Conservation (phyloP, 805 yeast species). For the Hanseniaspora meyeri region DNA sequence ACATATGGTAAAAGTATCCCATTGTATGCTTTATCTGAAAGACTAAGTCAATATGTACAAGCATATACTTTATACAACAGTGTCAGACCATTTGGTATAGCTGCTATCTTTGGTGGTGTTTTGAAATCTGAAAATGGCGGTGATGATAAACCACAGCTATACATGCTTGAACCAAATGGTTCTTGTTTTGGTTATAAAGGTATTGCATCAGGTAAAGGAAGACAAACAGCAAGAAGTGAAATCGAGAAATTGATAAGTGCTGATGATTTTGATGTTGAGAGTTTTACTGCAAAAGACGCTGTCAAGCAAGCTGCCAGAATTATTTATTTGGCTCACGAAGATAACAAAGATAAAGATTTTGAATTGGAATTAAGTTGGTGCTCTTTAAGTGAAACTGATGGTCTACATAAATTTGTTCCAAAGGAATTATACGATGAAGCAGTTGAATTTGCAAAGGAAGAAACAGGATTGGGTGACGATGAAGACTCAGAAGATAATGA, state of each 20-base stretch:
- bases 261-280: slow-evolving; percentile 32
- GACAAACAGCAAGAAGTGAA: slow-evolving; percentile 96
- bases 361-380: slow-evolving; percentile 92
- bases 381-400: slow-evolving; percentile 59
- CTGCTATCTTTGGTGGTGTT: slow-evolving; percentile 85
- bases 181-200: slow-evolving; percentile 95
- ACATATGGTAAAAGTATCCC: slow-evolving; percentile 66
- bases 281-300: slow-evolving; percentile 62
- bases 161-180: slow-evolving; percentile 97
- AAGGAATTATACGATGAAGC: slow-evolving; percentile 73
- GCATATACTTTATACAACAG: slow-evolving; percentile 92
- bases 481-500: slow-evolving; percentile 19
- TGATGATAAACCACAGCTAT: slow-evolving; percentile 70
- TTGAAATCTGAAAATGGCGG: slow-evolving; percentile 36
- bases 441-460: slow-evolving; percentile 67
- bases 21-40: slow-evolving; percentile 69
- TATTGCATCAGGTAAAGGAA: slow-evolving; percentile 96
- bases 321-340: slow-evolving; percentile 90
- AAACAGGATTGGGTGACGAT: slow-evolving; percentile 27
- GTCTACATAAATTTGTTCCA: slow-evolving; percentile 71
- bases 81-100: slow-evolving; percentile 94
- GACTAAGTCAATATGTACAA: slow-evolving; percentile 83
- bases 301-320: slow-evolving; percentile 89
- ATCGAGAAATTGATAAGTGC: slow-evolving; percentile 61
- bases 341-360: slow-evolving; percentile 91